Conservation (phyloP, 2,329 filamentous ascomycete species). For the Nothophoma quercina region DNA sequence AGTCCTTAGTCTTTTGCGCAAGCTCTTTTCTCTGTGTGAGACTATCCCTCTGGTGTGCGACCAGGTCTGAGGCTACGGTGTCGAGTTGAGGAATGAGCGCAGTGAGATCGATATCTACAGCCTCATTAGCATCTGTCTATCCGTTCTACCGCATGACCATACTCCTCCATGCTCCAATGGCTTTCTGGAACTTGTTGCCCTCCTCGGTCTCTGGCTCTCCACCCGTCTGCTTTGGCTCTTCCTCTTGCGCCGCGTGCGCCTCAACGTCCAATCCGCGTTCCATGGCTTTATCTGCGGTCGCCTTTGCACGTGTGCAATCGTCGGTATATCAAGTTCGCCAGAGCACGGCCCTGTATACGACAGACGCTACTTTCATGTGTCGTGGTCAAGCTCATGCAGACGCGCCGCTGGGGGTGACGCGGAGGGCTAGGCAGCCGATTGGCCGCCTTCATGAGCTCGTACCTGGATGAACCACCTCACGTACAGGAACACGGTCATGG, state of each 20-base stretch:
- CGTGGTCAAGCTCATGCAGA: constrained; percentile 2
- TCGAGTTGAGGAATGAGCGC: constrained; percentile 85
- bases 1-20: constrained; percentile 99
- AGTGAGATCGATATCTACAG: constrained; percentile 82
- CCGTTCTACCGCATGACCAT: constrained; percentile 48
- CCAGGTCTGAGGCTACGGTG: constrained; percentile 92
- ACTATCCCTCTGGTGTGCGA: constrained; percentile 92
- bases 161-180: constrained; percentile 97
- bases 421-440: constrained; percentile 15
- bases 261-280: constrained; percentile 47
- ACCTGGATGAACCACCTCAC: constrained; percentile 4
- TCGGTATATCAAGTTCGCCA: background rate
- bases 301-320: background rate
- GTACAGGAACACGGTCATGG: constrained; percentile 22
- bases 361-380: background rate
- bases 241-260: constrained; percentile 30
- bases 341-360: background rate
- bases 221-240: constrained; percentile 13
- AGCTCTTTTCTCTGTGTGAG: constrained; percentile 95
- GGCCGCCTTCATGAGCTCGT: constrained; percentile 1
- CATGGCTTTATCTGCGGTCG: constrained; percentile 30
- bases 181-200: constrained; percentile 91
- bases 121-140: constrained; percentile 35
- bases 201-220: constrained; percentile 55
- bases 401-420: constrained; percentile 8